Percentiles rank a stretch among this genome's conserved stretches.
These are phyloP conservation scores for Grammothele lineata DNA, from an alignment of 768 basidiomycete species.

Conservation along the genomic window DNA sequence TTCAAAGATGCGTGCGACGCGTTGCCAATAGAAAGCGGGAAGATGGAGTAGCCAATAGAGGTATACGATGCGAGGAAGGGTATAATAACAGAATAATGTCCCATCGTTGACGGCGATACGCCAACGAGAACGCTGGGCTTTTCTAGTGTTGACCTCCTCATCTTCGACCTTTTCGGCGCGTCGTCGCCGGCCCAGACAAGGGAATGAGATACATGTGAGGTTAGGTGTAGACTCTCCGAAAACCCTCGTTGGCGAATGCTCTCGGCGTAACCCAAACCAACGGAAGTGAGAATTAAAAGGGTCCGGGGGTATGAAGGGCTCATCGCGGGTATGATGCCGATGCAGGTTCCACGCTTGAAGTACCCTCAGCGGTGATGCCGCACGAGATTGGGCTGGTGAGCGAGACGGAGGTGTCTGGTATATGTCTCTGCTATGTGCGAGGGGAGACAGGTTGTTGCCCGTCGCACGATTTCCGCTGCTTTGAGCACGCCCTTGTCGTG, in stretches of 20 bases:
- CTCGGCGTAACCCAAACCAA: constrained; percentile 15
- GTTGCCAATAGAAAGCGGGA: constrained; percentile 77
- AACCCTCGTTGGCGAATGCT: constrained; percentile 8
- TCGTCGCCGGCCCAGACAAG: neutral
- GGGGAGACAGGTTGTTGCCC: constrained; percentile 9
- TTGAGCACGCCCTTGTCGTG: constrained; percentile 14
- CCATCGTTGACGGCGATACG: constrained; percentile 11
- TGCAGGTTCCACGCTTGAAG: constrained; percentile 49
- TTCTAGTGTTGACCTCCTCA: neutral
- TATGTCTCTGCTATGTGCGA: constrained; percentile 19
- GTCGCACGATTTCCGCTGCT: constrained; percentile 3
- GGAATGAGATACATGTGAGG: too few relatives aligned
- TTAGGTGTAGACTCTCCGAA: neutral
- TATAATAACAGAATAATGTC: constrained; percentile 30
- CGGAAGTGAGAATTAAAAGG: constrained; percentile 28
- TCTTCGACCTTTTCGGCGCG: neutral
- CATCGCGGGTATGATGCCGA: constrained; percentile 40
- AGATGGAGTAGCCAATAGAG: constrained; percentile 54
- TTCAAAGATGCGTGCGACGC: constrained; percentile 71
- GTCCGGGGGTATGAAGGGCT: constrained; percentile 34
- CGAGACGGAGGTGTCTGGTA: constrained; percentile 24
- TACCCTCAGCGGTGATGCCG: constrained; percentile 55
- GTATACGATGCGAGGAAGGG: constrained; percentile 40
- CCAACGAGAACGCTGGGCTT: constrained; percentile 8
- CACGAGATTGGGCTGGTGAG: constrained; percentile 36